These are phyloP conservation scores for Camellia lanceoleosa DNA, from an alignment of 148 eudicot genomes.

Conservation along the genomic window DNA sequence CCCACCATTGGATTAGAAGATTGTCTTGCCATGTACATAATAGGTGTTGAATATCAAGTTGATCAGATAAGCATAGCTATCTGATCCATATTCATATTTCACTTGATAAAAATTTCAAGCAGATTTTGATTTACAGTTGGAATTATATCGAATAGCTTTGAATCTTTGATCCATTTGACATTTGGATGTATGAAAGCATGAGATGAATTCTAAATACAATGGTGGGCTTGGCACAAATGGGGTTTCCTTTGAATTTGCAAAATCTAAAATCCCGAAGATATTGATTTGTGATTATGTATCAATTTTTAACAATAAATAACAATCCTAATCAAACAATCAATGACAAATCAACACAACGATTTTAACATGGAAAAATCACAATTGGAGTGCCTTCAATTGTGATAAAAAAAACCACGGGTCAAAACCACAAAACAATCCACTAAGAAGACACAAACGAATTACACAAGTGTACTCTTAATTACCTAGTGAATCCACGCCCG, in stretches of 20 bases:
- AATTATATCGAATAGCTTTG: neutral
- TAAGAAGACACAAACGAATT: too few relatives aligned
- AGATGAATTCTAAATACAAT: neutral
- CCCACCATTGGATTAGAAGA: constrained; percentile 6
- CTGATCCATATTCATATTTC: neutral
- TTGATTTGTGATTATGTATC: too few relatives aligned
- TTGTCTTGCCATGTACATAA: neutral
- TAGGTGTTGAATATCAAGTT: neutral
- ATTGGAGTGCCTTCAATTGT: too few relatives aligned
- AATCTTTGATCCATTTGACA: neutral
- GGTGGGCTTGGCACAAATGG: neutral
- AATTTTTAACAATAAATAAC: too few relatives aligned
- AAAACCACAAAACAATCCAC: too few relatives aligned
- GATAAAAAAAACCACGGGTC: too few relatives aligned
- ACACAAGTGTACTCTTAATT: too few relatives aligned
- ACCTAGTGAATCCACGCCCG: too few relatives aligned
- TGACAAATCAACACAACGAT: too few relatives aligned
- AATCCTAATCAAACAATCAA: too few relatives aligned
- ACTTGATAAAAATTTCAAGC: neutral
- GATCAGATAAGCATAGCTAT: neutral
- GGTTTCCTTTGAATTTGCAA: neutral
- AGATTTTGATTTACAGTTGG: neutral
- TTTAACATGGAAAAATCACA: too few relatives aligned
- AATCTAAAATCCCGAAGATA: too few relatives aligned
- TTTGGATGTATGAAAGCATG: neutral